These are phyloP conservation scores for Hypomyces perniciosus DNA, from an alignment of 2,329 filamentous ascomycete species.

Conservation along the genomic window DNA sequence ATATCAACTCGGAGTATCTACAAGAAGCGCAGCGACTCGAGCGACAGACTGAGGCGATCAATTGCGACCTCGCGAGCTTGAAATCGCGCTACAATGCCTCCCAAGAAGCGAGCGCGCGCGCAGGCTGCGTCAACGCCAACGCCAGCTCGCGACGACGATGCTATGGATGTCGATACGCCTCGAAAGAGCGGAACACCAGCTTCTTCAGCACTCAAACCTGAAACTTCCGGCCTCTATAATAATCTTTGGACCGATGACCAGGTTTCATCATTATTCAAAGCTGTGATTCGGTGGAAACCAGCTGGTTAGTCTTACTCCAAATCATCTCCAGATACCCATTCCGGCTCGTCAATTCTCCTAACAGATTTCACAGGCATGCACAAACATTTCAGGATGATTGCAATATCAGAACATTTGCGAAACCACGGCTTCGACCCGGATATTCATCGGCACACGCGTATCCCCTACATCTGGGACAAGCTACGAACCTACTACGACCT, in stretches of 20 bases:
- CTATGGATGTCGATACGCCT: slow-evolving; percentile 54
- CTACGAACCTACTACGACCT: slow-evolving; percentile 79
- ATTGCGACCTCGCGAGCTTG: not conserved
- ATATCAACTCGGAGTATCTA: not conserved
- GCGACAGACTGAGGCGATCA: not conserved
- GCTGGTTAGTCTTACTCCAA: slow-evolving; percentile 53
- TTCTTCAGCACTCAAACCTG: slow-evolving; percentile 17
- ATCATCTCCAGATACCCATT: not conserved
- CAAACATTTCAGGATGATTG: slow-evolving; percentile 88
- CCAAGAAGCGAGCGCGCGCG: slow-evolving; percentile 61
- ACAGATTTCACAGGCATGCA: slow-evolving; percentile 58
- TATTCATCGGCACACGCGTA: slow-evolving; percentile 70
- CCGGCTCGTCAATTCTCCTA: not conserved
- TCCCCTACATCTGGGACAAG: slow-evolving; percentile 89
- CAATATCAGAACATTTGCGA: slow-evolving; percentile 72
- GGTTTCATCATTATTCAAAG: slow-evolving; percentile 86
- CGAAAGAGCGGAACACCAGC: slow-evolving; percentile 45
- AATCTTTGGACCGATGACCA: slow-evolving; percentile 95
- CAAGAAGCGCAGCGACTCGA: too few species aligned
- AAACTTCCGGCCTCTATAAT: slow-evolving; percentile 29
- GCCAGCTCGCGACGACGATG: slow-evolving; percentile 49
- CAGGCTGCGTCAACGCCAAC: slow-evolving; percentile 54
- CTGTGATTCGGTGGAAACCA: slow-evolving; percentile 92
- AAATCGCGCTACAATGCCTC: slow-evolving; percentile 49
- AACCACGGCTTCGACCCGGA: slow-evolving; percentile 74